phyloP scores from a whole-genome alignment of 2,329 filamentous ascomycete species.

The Anthostomella pinea region DNA sequence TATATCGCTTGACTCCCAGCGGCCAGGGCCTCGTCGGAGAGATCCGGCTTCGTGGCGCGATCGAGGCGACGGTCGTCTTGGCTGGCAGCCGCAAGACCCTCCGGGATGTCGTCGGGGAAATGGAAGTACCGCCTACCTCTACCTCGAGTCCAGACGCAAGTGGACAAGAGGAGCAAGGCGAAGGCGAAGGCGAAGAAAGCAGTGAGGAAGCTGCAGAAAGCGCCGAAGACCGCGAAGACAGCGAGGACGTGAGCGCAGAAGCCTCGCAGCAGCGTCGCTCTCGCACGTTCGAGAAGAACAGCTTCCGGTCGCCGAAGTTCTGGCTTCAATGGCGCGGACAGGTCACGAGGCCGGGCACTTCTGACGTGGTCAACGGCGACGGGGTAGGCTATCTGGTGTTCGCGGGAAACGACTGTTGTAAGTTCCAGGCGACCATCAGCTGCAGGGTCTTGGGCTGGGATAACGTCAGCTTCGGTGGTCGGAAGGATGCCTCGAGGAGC shows the following conservation, averaged over 20 bases:
- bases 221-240: constrained; percentile 5
- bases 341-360: background rate
- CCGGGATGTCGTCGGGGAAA: constrained; percentile 6
- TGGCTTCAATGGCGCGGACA: constrained; percentile 21
- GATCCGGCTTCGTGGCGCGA: constrained; percentile 3
- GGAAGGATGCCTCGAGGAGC: constrained; percentile 9
- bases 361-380: constrained; percentile 10
- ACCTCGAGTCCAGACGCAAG: too few species aligned
- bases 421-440: constrained; percentile 23
- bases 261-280: constrained; percentile 9
- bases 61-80: constrained; percentile 18
- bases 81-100: constrained; percentile 19
- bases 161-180: background rate
- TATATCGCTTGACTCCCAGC: constrained; percentile 19
- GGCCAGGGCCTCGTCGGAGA: constrained; percentile 20
- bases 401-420: constrained; percentile 22
- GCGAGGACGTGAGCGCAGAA: constrained; percentile 3
- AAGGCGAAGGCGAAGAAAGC: background rate
- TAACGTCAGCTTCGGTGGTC: constrained; percentile 17
- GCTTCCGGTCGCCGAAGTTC: constrained; percentile 25
- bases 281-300: constrained; percentile 23
- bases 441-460: constrained; percentile 21
- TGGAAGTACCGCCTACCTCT: constrained; percentile 1
- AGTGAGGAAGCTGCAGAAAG: background rate
- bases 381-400: constrained; percentile 28